A percentile compares a stretch with the other conserved stretches of the same genome.
phyloP scores from a whole-genome alignment of 2,329 filamentous ascomycete genomes.

The Colletotrichum brevisporum region DNA sequence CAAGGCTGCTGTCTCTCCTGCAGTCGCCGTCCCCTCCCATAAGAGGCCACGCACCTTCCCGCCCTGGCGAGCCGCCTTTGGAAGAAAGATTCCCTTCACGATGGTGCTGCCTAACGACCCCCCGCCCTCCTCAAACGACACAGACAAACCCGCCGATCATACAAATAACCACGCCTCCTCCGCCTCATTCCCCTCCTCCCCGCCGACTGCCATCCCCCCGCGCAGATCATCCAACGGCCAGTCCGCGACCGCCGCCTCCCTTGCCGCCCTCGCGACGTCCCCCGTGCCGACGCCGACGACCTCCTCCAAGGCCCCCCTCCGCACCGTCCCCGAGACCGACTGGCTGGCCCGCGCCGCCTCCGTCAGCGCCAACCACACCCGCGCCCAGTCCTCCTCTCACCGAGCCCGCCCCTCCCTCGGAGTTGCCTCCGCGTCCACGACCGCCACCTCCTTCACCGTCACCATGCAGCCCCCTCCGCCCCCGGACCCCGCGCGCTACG shows the following conservation, averaged over 20 bases:
- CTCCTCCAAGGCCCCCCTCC: conserved; percentile 59
- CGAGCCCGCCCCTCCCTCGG: conserved; percentile 40
- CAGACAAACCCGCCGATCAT: conserved; percentile 27
- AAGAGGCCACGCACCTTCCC: conserved; percentile 33
- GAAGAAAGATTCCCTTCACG: conserved; percentile 28
- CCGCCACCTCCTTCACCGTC: conserved; percentile 49
- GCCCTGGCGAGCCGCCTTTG: conserved; percentile 15
- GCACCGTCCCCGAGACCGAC: conserved; percentile 72
- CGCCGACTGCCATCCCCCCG: conserved; percentile 77
- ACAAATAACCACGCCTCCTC: conserved; percentile 37
- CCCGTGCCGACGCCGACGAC: conserved; percentile 43
- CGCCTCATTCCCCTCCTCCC: conserved; percentile 48
- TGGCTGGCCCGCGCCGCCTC: conserved; percentile 59
- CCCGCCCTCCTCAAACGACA: conserved; percentile 28
- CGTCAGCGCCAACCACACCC: conserved; percentile 52
- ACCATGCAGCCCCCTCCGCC: conserved; percentile 57
- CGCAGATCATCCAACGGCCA: conserved; percentile 75
- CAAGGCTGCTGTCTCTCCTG: conserved; percentile 20
- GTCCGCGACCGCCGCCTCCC: conserved; percentile 43
- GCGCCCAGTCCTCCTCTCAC: conserved; percentile 26
- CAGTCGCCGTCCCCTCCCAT: conserved; percentile 1
- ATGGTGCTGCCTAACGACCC: conserved; percentile 29
- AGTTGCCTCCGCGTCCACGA: conserved; percentile 38
- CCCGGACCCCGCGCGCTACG: conserved; percentile 67
- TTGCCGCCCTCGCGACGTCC: conserved; percentile 19